Conservation (phyloP, 2,329 filamentous ascomycete species). For the Thelonectria blattea region DNA sequence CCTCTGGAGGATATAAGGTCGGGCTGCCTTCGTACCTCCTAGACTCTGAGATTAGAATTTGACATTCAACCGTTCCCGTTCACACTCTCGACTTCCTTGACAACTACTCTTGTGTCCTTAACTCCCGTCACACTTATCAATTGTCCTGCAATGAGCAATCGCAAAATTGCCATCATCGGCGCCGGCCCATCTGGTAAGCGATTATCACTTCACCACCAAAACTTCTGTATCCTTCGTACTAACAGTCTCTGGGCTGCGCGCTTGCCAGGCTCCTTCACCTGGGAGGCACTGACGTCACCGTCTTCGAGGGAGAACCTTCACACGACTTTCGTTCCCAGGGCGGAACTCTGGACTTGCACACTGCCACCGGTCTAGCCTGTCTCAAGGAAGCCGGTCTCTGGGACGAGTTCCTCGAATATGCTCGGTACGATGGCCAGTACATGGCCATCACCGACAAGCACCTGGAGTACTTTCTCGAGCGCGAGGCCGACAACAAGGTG, state of each 20-base stretch:
- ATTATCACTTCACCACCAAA: not conserved
- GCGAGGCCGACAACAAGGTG: constrained; percentile 29
- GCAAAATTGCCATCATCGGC: constrained; percentile 38
- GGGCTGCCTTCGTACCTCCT: not conserved
- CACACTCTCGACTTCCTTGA: not conserved
- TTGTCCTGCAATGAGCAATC: constrained; percentile 25
- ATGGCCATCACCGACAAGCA: constrained; percentile 53
- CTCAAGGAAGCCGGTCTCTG: constrained; percentile 57
- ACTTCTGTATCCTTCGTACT: constrained; percentile 1
- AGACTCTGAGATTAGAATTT: not conserved
- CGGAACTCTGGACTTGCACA: constrained; percentile 62
- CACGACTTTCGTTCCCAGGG: constrained; percentile 56
- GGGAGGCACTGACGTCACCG: constrained; percentile 51
- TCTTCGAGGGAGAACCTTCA: constrained; percentile 57
- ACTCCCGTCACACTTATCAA: not conserved
- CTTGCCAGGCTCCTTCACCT: constrained; percentile 57
- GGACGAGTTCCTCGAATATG: constrained; percentile 55
- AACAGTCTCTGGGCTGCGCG: constrained; percentile 33
- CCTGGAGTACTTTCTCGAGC: constrained; percentile 43
- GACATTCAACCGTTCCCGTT: not conserved
- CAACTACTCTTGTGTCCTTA: not conserved
- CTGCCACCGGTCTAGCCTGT: constrained; percentile 55
- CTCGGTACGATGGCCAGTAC: constrained; percentile 59
- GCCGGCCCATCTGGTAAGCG: constrained; percentile 39
- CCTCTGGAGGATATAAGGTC: not conserved